Conservation (phyloP, 2,329 filamentous ascomycete genomes). For the Penicillium sp. region DNA sequence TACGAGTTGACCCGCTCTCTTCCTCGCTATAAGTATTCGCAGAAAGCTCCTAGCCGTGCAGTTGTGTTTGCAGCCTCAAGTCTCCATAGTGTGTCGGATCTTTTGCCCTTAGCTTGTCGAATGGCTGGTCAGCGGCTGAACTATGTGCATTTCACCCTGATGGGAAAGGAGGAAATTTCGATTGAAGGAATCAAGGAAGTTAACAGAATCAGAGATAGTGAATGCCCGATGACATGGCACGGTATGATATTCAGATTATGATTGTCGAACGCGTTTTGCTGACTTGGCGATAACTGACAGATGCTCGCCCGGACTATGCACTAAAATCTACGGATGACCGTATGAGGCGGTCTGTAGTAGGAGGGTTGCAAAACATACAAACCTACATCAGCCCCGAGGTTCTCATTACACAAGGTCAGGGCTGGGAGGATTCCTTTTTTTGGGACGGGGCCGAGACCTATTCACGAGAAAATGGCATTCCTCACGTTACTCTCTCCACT, state of each 20-base stretch:
- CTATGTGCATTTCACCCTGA: conserved; percentile 76
- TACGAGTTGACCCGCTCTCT: conserved; percentile 64
- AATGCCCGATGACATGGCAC: conserved; percentile 67
- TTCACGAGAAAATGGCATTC: conserved; percentile 52
- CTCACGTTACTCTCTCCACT: conserved; percentile 73
- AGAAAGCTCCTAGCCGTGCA: conserved; percentile 58
- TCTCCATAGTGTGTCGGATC: conserved; percentile 66
- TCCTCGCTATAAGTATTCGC: conserved; percentile 55
- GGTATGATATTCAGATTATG: conserved; percentile 51
- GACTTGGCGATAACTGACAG: conserved; percentile 20
- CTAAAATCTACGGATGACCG: conserved; percentile 67
- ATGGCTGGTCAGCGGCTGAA: conserved; percentile 72
- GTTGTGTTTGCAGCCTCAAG: conserved; percentile 77
- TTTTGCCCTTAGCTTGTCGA: conserved; percentile 81
- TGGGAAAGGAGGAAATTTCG: conserved; percentile 70
- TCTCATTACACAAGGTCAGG: conserved; percentile 68
- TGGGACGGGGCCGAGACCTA: conserved; percentile 59
- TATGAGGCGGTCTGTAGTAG: conserved; percentile 63
- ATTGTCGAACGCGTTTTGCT: conserved; percentile 3
- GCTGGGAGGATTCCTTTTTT: conserved; percentile 69
- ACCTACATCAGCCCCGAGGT: conserved; percentile 75
- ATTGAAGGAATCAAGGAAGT: conserved; percentile 69
- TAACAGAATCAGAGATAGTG: conserved; percentile 70
- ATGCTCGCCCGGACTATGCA: conserved; percentile 76
- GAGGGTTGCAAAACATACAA: conserved; percentile 70